Conservation (phyloP, 2,329 filamentous ascomycete species). For the Neocucurbitaria cava region DNA sequence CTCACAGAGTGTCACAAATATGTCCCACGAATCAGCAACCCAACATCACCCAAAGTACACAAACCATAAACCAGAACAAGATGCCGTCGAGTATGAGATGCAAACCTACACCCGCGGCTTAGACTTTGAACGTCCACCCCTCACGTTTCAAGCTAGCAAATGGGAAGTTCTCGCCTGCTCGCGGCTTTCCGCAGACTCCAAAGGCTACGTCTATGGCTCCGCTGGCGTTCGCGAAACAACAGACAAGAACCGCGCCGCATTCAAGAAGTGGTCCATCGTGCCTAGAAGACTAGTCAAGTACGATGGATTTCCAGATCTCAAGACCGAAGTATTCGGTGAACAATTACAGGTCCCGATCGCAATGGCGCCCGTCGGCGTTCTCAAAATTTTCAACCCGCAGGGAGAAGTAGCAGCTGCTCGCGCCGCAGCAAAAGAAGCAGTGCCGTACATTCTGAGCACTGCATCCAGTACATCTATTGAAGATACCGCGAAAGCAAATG, state of each 20-base stretch:
- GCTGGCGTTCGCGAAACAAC: slow-evolving; percentile 42
- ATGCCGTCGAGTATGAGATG: slow-evolving; percentile 35
- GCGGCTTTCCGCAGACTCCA: slow-evolving; percentile 37
- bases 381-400: slow-evolving; percentile 69
- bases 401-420: slow-evolving; percentile 68
- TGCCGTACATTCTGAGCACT: slow-evolving; percentile 71
- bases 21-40: slow-evolving; percentile 16
- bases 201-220: slow-evolving; percentile 45
- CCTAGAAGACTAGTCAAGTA: slow-evolving; percentile 21
- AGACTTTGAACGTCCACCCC: slow-evolving; percentile 37
- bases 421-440: slow-evolving; percentile 64
- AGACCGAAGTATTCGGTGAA: slow-evolving; percentile 45
- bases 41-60: slow-evolving; percentile 15
- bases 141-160: slow-evolving; percentile 41
- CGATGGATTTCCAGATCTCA: slow-evolving; percentile 18
- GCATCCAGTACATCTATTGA: slow-evolving; percentile 68
- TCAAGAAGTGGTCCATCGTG: slow-evolving; percentile 33
- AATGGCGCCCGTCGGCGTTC: slow-evolving; percentile 72
- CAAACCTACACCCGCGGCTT: slow-evolving; percentile 42
- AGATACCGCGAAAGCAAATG: slow-evolving; percentile 65
- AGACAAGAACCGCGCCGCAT: slow-evolving; percentile 36
- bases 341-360: slow-evolving; percentile 60
- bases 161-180: slow-evolving; percentile 32
- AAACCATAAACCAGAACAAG: slow-evolving; percentile 18
- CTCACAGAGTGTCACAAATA: not conserved